phyloP scores from a whole-genome alignment of 1,284 basidiomycete genomes.

The Malassezia dermatis region DNA sequence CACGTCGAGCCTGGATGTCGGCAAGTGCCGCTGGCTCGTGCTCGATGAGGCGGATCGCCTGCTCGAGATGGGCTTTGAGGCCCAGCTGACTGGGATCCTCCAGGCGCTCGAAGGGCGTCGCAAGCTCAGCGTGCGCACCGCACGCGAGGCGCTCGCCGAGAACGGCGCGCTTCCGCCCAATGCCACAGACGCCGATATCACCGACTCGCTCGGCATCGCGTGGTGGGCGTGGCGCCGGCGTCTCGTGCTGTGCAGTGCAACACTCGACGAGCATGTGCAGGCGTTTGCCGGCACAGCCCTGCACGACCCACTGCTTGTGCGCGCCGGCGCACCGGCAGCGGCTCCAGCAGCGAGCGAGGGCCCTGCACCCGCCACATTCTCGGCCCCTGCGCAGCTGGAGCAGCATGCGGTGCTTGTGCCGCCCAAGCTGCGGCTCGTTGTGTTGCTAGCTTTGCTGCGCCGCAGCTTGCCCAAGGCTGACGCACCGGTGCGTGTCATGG shows the following conservation, averaged over 20 bases:
- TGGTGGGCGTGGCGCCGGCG: constrained; percentile 55
- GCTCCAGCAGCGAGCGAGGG: constrained; percentile 37
- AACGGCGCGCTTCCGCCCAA: constrained; percentile 10
- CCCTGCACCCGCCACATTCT: constrained; percentile 57
- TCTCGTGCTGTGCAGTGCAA: constrained; percentile 90
- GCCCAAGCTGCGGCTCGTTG: constrained; percentile 81
- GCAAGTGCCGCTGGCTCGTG: constrained; percentile 88
- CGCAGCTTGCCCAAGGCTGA: constrained; percentile 53
- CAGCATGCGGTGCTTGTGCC: constrained; percentile 89
- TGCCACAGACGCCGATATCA: constrained; percentile 22
- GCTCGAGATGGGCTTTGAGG: constrained; percentile 57
- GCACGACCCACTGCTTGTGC: constrained; percentile 52
- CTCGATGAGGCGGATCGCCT: constrained; percentile 91
- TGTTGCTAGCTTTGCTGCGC: constrained; percentile 66
- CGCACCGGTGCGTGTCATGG: constrained; percentile 59
- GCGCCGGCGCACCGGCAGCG: constrained; percentile 23
- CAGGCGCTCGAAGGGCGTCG: constrained; percentile 47
- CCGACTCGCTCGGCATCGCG: constrained; percentile 31
- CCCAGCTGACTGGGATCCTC: constrained; percentile 62
- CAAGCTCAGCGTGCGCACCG: constrained; percentile 50
- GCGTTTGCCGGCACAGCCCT: constrained; percentile 76
- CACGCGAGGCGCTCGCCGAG: constrained; percentile 53
- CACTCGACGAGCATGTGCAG: constrained; percentile 87
- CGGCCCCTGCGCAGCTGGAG: constrained; percentile 84
- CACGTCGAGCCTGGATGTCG: constrained; percentile 78